Evolutionary conservation across 306 rosid genomes (phyloP).

Genomic region (Casuarina equisetifolia): DNA sequence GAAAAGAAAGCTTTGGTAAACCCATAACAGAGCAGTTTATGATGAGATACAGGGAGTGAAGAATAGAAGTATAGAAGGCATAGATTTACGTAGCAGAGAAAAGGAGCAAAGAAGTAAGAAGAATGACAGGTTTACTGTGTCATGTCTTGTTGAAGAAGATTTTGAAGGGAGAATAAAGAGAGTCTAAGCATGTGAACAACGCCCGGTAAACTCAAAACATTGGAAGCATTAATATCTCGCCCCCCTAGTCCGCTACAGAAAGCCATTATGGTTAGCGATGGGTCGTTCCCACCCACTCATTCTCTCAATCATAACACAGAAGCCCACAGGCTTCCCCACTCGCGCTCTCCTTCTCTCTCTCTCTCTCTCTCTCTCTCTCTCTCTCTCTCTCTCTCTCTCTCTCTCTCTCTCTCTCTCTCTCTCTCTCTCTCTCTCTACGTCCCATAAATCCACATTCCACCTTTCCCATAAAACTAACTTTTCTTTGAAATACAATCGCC

Average conservation of each 20-base stretch:
- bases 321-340: slow-evolving; percentile 1
- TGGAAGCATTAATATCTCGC: slow-evolving; percentile 62
- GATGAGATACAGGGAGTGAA: too few species aligned
- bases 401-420: slow-evolving; percentile 26
- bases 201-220: slow-evolving; percentile 40
- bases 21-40: too few species aligned
- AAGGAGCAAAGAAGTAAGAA: too few species aligned
- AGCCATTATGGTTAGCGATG: slow-evolving; percentile 55
- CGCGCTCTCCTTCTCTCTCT: slow-evolving; percentile 32
- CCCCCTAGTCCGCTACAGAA: slow-evolving; percentile 94
- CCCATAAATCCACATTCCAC: slow-evolving; percentile 29
- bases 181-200: neutral
- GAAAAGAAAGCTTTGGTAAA: too few species aligned
- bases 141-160: neutral
- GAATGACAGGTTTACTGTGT: neutral
- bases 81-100: too few species aligned
- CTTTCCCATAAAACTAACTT: slow-evolving; percentile 56
- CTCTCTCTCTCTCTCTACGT: too few species aligned
- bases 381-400: slow-evolving; percentile 9
- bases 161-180: neutral
- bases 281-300: slow-evolving; percentile 93
- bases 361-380: slow-evolving; percentile 33
- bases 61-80: too few species aligned
- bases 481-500: slow-evolving; percentile 35
- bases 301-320: slow-evolving; percentile 71